Percentiles rank a stretch among this genome's conserved stretches.
These are phyloP conservation scores for Coprinopsis marcescibilis DNA, from an alignment of 768 basidiomycete genomes.

Conservation along the genomic window DNA sequence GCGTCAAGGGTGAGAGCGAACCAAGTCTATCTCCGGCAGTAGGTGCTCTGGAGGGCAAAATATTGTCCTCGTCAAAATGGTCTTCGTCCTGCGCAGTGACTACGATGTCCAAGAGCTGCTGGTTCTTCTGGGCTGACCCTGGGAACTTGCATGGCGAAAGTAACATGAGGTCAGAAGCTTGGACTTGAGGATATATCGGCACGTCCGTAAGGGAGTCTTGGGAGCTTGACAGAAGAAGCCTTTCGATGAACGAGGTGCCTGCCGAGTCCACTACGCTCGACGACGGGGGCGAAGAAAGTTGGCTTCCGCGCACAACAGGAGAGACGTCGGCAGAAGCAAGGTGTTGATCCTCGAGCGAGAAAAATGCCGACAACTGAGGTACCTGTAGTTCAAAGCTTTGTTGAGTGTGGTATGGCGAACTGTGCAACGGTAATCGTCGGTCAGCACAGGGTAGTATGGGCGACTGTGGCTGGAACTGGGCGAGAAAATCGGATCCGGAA, in stretches of 20 bases:
- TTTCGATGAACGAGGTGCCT: neutral
- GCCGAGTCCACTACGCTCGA: neutral
- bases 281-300: constrained; percentile 3
- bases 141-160: constrained; percentile 1
- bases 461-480: neutral
- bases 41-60: neutral
- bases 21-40: neutral
- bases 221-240: neutral
- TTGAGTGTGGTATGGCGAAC: constrained; percentile 3
- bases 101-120: neutral
- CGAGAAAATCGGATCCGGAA: neutral
- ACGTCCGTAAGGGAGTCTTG: neutral
- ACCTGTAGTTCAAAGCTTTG: constrained; percentile 4
- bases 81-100: neutral
- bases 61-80: no score
- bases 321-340: constrained; percentile 21
- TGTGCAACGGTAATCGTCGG: neutral
- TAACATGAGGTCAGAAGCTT: neutral
- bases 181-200: neutral
- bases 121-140: neutral
- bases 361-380: constrained; percentile 12
- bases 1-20: neutral
- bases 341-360: constrained; percentile 2
- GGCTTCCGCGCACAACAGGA: constrained; percentile 23
- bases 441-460: neutral